phyloP scores from a whole-genome alignment of 1,284 basidiomycete species.

The Inonotus hispidus region DNA sequence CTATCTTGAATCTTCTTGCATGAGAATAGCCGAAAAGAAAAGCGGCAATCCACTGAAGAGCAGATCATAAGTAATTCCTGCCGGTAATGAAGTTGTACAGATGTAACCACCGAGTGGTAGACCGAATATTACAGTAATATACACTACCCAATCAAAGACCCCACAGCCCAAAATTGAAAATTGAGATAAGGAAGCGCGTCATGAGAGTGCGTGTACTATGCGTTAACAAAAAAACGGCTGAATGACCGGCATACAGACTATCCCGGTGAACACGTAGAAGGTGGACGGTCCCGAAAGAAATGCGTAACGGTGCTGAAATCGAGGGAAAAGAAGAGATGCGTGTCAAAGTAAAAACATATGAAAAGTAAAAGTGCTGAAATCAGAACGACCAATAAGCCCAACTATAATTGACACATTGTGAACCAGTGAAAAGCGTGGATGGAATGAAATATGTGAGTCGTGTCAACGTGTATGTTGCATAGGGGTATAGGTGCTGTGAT shows the following conservation, averaged over 20 bases:
- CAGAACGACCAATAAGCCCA: neutral
- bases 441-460: neutral
- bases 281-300: neutral
- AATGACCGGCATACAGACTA: constrained; percentile 1
- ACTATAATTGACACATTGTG: neutral
- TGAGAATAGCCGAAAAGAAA: too few relatives aligned
- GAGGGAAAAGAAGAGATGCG: neutral
- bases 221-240: neutral
- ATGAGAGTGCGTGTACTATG: neutral
- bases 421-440: neutral
- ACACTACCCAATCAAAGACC: neutral
- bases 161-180: neutral
- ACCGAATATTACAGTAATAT: neutral
- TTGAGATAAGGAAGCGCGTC: neutral
- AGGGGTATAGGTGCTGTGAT: neutral
- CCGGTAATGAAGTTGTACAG: neutral
- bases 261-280: neutral
- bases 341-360: constrained; percentile 5
- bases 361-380: neutral
- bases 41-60: too few relatives aligned
- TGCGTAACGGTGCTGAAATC: neutral
- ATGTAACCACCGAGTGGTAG: constrained; percentile 4
- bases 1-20: too few relatives aligned
- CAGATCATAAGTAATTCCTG: neutral
- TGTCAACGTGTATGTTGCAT: neutral